Conservation (phyloP, 2,329 filamentous ascomycete genomes). For the Hypomyces rosellus region DNA sequence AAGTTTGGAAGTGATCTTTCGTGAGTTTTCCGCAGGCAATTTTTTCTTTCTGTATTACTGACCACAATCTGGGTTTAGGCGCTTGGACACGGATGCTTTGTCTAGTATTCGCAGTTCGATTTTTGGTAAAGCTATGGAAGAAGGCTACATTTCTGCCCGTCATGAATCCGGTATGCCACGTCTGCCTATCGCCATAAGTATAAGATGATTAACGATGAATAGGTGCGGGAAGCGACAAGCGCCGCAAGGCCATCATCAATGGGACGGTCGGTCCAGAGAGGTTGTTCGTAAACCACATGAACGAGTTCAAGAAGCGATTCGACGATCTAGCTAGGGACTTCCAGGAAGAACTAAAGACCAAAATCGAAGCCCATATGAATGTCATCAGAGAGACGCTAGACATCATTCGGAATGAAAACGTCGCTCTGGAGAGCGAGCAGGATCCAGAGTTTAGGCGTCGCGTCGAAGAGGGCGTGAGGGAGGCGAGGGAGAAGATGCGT, state of each 20-base stretch:
- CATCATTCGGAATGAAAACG: conserved; percentile 33
- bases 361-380: conserved; percentile 18
- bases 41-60: not conserved
- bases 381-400: conserved; percentile 25
- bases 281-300: conserved; percentile 27
- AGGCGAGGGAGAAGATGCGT: not conserved
- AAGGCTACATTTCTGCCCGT: conserved; percentile 25
- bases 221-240: conserved; percentile 28
- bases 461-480: conserved; percentile 18
- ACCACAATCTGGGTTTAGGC: conserved; percentile 16
- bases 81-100: conserved; percentile 27
- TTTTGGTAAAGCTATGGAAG: conserved; percentile 31
- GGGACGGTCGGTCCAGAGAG: conserved; percentile 16
- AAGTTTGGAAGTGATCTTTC: not conserved
- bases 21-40: not conserved
- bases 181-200: not conserved
- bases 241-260: conserved; percentile 30
- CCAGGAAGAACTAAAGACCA: conserved; percentile 16
- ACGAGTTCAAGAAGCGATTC: conserved; percentile 20
- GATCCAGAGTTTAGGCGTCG: conserved; percentile 29
- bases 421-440: conserved; percentile 28
- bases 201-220: not conserved
- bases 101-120: conserved; percentile 32
- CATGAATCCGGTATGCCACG: conserved; percentile 25
- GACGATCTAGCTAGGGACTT: conserved; percentile 13